A percentile compares a stretch with the other conserved stretches of the same genome.
Conservation (phyloP, 1,284 basidiomycete genomes). For the Inonotus obliquus region DNA sequence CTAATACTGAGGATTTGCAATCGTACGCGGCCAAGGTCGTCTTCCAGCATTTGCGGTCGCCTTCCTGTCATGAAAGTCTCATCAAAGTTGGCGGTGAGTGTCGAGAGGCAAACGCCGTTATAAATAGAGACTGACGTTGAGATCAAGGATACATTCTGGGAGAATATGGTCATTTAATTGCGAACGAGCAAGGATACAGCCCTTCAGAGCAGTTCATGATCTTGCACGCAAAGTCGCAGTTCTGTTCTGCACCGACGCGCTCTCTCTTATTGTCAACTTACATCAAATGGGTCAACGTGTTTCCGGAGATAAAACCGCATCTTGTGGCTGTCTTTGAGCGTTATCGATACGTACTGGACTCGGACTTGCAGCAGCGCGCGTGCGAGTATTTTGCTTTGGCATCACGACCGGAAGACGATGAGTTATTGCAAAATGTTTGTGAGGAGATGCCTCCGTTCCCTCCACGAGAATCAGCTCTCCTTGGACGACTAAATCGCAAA, state of each 20-base stretch:
- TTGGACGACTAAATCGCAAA: constrained; percentile 83
- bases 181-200: constrained; percentile 89
- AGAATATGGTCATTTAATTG: constrained; percentile 96
- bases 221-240: constrained; percentile 92
- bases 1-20: constrained; percentile 96
- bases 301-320: constrained; percentile 96
- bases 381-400: constrained; percentile 94
- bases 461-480: constrained; percentile 85
- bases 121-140: constrained; percentile 14
- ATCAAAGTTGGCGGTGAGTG: constrained; percentile 89
- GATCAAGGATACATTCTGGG: constrained; percentile 87
- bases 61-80: constrained; percentile 93
- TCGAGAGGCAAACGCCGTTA: neutral
- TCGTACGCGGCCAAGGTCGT: constrained; percentile 94
- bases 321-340: constrained; percentile 94
- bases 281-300: constrained; percentile 99
- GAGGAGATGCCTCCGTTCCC: constrained; percentile 99
- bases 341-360: constrained; percentile 97
- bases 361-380: constrained; percentile 96
- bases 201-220: constrained; percentile 95
- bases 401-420: constrained; percentile 80
- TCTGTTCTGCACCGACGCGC: constrained; percentile 89
- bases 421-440: constrained; percentile 89
- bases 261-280: constrained; percentile 95
- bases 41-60: constrained; percentile 84